These are phyloP conservation scores for Leucocoprinus sp. DNA, from an alignment of 768 basidiomycete genomes.

Conservation along the genomic window DNA sequence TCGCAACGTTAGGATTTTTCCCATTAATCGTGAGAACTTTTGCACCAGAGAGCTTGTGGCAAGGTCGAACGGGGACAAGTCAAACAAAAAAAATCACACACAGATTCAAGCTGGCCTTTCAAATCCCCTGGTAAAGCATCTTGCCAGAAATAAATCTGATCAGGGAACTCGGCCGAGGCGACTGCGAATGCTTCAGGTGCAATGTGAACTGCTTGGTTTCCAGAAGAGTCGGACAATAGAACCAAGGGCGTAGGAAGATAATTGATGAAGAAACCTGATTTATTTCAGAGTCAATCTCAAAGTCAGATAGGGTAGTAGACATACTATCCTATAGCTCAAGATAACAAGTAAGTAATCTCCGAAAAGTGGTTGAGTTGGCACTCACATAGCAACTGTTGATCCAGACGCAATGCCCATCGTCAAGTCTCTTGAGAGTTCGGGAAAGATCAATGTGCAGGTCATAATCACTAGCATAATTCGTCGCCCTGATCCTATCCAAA, in stretches of 20 bases:
- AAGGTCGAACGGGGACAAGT: not conserved
- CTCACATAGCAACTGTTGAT: conserved; percentile 43
- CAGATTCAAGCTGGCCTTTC: conserved; percentile 40
- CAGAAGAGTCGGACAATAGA: conserved; percentile 35
- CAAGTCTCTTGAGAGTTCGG: conserved; percentile 44
- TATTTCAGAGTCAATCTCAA: too few species aligned
- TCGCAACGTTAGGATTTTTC: conserved; percentile 38
- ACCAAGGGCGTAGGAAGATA: conserved; percentile 44
- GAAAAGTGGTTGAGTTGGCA: not conserved
- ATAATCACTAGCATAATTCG: conserved; percentile 41
- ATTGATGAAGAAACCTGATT: conserved; percentile 27
- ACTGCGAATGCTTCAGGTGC: conserved; percentile 48
- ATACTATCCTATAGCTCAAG: conserved; percentile 30
- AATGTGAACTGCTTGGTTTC: conserved; percentile 42
- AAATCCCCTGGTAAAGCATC: conserved; percentile 38
- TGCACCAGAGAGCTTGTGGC: conserved; percentile 35
- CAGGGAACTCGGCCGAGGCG: conserved; percentile 43
- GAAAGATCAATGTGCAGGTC: conserved; percentile 53
- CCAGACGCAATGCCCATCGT: conserved; percentile 53
- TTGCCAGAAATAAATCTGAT: conserved; percentile 49
- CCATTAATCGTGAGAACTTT: conserved; percentile 47
- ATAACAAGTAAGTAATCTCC: too few species aligned
- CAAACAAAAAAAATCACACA: conserved; percentile 18
- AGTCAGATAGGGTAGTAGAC: conserved; percentile 6
- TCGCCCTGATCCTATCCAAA: conserved; percentile 37